Conservation (phyloP, 1,284 basidiomycete genomes). For the Microbotryum intermedium region DNA sequence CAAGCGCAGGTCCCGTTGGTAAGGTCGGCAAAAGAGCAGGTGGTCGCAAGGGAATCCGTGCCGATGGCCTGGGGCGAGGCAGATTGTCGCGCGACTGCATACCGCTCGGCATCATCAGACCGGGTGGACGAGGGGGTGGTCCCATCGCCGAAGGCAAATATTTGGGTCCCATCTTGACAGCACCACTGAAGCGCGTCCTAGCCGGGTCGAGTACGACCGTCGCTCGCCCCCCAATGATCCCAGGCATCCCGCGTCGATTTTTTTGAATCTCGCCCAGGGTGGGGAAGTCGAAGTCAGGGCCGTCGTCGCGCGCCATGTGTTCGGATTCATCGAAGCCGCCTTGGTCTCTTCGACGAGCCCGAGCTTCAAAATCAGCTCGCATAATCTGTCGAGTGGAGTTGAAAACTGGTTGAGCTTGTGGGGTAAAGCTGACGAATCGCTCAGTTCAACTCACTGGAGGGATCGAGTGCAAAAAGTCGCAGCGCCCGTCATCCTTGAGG, state of each 20-base stretch:
- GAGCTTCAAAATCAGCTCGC: slow-evolving; percentile 26
- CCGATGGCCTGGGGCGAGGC: slow-evolving; percentile 64
- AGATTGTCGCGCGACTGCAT: slow-evolving; percentile 41
- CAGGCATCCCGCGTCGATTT: too few species aligned
- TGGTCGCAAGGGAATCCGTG: slow-evolving; percentile 68
- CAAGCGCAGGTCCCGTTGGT: slow-evolving; percentile 68
- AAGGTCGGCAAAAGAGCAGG: slow-evolving; percentile 81
- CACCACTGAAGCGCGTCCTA: slow-evolving; percentile 70
- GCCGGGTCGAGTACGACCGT: slow-evolving; percentile 56
- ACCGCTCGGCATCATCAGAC: slow-evolving; percentile 15
- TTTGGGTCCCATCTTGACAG: slow-evolving; percentile 51
- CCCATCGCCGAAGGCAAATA: slow-evolving; percentile 3
- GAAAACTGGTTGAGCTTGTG: background rate
- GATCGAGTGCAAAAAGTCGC: slow-evolving; percentile 31
- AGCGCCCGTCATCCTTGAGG: slow-evolving; percentile 69
- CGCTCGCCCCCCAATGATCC: slow-evolving; percentile 24
- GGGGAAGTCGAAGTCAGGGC: slow-evolving; percentile 61
- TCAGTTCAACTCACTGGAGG: slow-evolving; percentile 4
- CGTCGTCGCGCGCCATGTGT: slow-evolving; percentile 8
- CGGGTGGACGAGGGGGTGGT: slow-evolving; percentile 2
- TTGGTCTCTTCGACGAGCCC: slow-evolving; percentile 7
- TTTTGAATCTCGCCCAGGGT: slow-evolving; percentile 48
- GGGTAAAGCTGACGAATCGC: slow-evolving; percentile 11
- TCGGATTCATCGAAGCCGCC: slow-evolving; percentile 1
- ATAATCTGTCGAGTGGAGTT: slow-evolving; percentile 21